These are phyloP conservation scores for Miscanthus lutarioriparius DNA, from an alignment of 176 grass and related monocot species.

Conservation along the genomic window DNA sequence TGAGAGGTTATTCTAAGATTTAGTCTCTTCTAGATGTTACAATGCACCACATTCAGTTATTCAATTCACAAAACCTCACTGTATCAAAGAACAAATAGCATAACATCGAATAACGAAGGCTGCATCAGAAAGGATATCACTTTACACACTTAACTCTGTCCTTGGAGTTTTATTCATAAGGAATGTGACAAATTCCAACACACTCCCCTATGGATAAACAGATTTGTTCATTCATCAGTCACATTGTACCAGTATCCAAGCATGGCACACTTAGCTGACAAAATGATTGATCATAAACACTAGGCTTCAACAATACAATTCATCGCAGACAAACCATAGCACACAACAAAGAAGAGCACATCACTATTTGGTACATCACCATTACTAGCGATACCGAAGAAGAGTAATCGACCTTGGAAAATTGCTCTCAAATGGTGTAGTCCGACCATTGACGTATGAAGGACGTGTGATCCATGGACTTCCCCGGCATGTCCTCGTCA, in stretches of 20 bases:
- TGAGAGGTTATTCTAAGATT: background rate
- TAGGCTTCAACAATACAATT: constrained; percentile 20
- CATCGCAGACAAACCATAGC: background rate
- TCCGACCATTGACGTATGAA: constrained; percentile 91
- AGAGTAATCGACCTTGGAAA: constrained; percentile 41
- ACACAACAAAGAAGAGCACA: constrained; percentile 4
- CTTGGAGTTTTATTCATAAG: background rate
- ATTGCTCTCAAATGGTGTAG: constrained; percentile 62
- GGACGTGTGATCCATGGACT: constrained; percentile 99
- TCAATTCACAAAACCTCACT: background rate
- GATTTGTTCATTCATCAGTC: constrained; percentile 30
- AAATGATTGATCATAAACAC: constrained; percentile 22
- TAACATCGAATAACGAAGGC: background rate
- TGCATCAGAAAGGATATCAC: background rate
- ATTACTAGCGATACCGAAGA: background rate
- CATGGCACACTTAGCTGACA: constrained; percentile 8
- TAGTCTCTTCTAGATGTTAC: background rate
- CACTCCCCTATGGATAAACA: background rate
- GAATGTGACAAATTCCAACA: background rate
- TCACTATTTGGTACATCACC: constrained; percentile 22
- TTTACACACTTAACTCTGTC: background rate
- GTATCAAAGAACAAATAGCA: background rate
- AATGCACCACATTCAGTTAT: background rate
- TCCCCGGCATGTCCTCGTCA: constrained; percentile 68
- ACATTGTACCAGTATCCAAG: background rate